Percentiles rank a stretch among this genome's conserved stretches.
Conservation (phyloP, 2,329 filamentous ascomycete species). For the Parastagonospora nodorum region DNA sequence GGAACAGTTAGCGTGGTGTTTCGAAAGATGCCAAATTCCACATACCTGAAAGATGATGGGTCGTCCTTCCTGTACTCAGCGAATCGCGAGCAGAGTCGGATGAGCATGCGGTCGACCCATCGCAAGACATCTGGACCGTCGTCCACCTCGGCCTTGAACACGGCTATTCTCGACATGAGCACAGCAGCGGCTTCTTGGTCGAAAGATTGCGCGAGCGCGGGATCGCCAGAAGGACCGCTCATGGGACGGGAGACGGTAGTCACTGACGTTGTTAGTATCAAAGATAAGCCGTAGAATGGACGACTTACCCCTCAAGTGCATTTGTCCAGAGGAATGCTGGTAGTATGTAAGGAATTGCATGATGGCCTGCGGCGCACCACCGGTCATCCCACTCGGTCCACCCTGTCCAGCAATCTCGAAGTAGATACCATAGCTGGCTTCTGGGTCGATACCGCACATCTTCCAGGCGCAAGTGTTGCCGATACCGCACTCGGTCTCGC, state of each 20-base stretch:
- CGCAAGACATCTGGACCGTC: conserved; percentile 97
- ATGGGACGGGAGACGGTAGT: conserved; percentile 91
- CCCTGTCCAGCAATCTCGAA: conserved; percentile 97
- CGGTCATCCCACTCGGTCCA: conserved; percentile 81
- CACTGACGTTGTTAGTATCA: conserved; percentile 54
- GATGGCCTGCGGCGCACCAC: conserved; percentile 88
- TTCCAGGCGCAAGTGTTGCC: conserved; percentile 99
- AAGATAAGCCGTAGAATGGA: background rate
- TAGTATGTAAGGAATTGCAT: conserved; percentile 99
- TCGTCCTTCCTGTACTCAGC: conserved; percentile 99
- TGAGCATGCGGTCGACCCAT: conserved; percentile 99
- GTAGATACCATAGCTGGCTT: conserved; percentile 92
- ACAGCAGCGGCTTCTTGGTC: conserved; percentile 98
- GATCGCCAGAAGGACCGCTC: conserved; percentile 91
- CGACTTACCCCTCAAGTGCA: conserved; percentile 71
- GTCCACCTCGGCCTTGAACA: conserved; percentile 98
- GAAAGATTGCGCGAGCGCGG: conserved; percentile 93
- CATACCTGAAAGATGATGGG: conserved; percentile 83
- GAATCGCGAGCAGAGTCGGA: conserved; percentile 92
- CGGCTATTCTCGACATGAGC: conserved; percentile 97
- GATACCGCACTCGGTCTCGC: conserved; percentile 97
- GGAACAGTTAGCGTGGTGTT: conserved; percentile 47
- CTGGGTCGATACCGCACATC: conserved; percentile 97
- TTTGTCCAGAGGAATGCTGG: conserved; percentile 94
- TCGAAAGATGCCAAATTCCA: conserved; percentile 61